Evolutionary conservation across 768 basidiomycete species (phyloP).

Genomic region (Auricularia heimuer): DNA sequence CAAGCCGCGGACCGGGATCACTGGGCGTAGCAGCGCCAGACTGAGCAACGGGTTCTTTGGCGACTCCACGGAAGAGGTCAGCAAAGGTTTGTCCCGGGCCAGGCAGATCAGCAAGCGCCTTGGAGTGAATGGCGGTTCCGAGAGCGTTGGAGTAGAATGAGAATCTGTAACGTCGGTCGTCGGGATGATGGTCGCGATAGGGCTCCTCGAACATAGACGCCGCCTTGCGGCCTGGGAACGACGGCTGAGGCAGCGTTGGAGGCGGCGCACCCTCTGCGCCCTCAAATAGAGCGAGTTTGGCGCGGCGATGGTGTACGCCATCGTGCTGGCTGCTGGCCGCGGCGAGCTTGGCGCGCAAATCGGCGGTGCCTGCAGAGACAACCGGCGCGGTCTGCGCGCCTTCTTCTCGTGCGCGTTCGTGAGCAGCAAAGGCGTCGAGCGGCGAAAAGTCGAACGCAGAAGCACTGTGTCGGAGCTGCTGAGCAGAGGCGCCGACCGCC

Average conservation of each 20-base stretch:
- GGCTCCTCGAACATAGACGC: conserved; percentile 1
- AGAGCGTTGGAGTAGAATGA: conserved; percentile 96
- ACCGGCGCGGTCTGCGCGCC: conserved; percentile 17
- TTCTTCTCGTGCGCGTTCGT: conserved; percentile 18
- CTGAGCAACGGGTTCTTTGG: conserved; percentile 7
- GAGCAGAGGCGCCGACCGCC: conserved; percentile 15
- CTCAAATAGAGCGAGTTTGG: conserved; percentile 91
- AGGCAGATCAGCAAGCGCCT: conserved; percentile 86
- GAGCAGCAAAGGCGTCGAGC: conserved; percentile 13
- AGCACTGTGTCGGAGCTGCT: conserved; percentile 10
- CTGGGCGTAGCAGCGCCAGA: conserved; percentile 9
- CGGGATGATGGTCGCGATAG: conserved; percentile 30
- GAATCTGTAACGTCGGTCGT: conserved; percentile 91
- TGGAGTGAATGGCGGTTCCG: conserved; percentile 88
- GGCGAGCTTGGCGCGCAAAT: conserved; percentile 45
- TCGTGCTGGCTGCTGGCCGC: conserved; percentile 88
- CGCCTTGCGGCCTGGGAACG: conserved; percentile 6
- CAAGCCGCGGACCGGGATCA: not conserved
- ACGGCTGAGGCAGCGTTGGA: conserved; percentile 33
- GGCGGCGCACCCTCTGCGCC: conserved; percentile 37
- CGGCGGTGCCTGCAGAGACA: conserved; percentile 55
- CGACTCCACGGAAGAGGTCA: conserved; percentile 65
- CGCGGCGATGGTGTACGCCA: conserved; percentile 55
- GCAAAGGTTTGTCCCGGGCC: conserved; percentile 90
- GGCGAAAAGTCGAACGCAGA: conserved; percentile 16